Percentiles rank a stretch among this genome's conserved stretches.
These are phyloP conservation scores for Tremella mesenterica DNA, from an alignment of 768 basidiomycete genomes.

Conservation along the genomic window DNA sequence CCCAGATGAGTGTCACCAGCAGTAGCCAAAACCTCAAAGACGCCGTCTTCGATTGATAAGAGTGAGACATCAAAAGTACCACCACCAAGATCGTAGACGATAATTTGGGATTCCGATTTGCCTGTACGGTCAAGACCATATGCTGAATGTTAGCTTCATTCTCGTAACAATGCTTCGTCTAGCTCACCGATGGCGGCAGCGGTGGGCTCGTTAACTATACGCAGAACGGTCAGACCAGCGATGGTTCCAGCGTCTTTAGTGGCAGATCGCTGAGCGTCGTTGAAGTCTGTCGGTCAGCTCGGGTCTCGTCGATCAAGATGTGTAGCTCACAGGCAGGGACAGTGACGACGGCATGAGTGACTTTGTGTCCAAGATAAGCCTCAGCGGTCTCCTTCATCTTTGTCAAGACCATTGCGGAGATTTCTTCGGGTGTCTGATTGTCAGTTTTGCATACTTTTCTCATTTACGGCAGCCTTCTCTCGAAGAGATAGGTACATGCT, in stretches of 20 bases:
- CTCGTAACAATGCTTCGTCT: background rate
- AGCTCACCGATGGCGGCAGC: conserved; percentile 78
- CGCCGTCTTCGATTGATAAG: conserved; percentile 90
- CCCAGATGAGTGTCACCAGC: conserved; percentile 97
- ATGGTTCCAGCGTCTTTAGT: conserved; percentile 97
- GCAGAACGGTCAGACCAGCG: conserved; percentile 86
- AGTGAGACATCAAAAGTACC: conserved; percentile 98
- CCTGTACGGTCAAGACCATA: conserved; percentile 97
- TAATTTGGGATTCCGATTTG: conserved; percentile 79
- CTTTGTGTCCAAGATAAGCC: conserved; percentile 57
- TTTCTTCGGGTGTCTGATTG: conserved; percentile 55
- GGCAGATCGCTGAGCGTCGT: conserved; percentile 96
- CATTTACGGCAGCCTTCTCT: no score
- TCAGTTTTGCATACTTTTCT: no score
- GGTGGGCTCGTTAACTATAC: conserved; percentile 98
- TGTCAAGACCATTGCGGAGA: conserved; percentile 57
- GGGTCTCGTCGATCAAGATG: background rate
- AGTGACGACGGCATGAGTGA: conserved; percentile 57
- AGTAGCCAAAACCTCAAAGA: conserved; percentile 96
- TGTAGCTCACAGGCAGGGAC: conserved; percentile 63
- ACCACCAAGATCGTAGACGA: conserved; percentile 97
- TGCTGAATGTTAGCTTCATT: conserved; percentile 40
- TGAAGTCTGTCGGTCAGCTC: conserved; percentile 57
- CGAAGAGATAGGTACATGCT: no score
- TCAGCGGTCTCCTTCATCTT: conserved; percentile 68